Conservation (phyloP, 23 red algal species). For the Rhodosorus marinus region DNA sequence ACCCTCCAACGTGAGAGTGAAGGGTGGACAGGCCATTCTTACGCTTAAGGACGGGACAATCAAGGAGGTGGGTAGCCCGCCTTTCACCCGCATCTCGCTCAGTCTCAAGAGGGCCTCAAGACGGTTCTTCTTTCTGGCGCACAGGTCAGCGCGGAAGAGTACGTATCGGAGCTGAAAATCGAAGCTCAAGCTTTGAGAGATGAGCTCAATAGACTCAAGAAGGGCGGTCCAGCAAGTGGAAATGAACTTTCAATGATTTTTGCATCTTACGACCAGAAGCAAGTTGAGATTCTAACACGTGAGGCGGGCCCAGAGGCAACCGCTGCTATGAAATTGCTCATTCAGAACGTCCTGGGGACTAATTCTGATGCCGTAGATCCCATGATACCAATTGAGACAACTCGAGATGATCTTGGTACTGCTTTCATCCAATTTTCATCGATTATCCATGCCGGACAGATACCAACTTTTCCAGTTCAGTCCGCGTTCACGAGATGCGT, state of each 20-base stretch:
- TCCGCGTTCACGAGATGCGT: too few species aligned
- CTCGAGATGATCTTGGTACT: conserved; percentile 47
- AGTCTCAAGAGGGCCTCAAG: too few species aligned
- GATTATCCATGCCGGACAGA: too few species aligned
- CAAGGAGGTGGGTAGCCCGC: too few species aligned
- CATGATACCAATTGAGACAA: conserved; percentile 27
- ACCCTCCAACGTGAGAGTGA: too few species aligned
- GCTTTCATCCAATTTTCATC: too few species aligned
- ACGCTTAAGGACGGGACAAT: too few species aligned
- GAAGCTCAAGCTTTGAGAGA: conserved; percentile 34
- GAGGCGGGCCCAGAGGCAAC: conserved; percentile 73
- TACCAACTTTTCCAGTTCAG: too few species aligned
- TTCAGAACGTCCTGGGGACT: conserved; percentile 29
- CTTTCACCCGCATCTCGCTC: too few species aligned
- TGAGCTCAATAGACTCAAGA: conserved; percentile 34
- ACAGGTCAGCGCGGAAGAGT: too few species aligned
- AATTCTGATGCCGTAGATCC: conserved; percentile 19
- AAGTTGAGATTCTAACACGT: conserved; percentile 41
- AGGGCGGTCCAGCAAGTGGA: conserved; percentile 40
- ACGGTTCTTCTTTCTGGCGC: too few species aligned
- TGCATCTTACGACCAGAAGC: conserved; percentile 57
- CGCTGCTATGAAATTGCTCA: conserved; percentile 82
- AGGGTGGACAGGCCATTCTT: too few species aligned
- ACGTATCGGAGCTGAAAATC: conserved; percentile 43
- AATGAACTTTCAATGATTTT: conserved; percentile 55